Base-by-base conservation (phyloP, 2,329 filamentous ascomycete genomes). In the Chrysosporium queenslandicum region DNA sequence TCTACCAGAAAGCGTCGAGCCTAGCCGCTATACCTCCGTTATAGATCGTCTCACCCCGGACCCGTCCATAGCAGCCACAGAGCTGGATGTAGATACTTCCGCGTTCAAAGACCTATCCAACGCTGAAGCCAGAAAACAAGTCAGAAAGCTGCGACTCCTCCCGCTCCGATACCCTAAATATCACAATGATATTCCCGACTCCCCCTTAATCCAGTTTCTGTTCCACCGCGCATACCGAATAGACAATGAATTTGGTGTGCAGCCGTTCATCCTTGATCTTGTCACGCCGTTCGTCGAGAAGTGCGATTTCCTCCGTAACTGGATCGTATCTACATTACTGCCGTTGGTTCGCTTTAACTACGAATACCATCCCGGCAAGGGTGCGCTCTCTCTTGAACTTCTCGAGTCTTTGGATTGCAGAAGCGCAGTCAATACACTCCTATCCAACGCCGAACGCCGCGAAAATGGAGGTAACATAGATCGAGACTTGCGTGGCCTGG, bases 201-300 rank as follows among this genome's bases (percentile, higher is more conserved):
- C 80, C 56, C 59, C 69, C 1, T 62, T 82, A 40, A 75, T 73
- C 8, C 70, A 73, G 53, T 84, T 83, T 58, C 63, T 84, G 14
- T 74, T 82, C 50, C 77, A 81, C 59, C 78, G 80, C 51, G 75
- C 79, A 20, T 73, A 80, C 60, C 71, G 72, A 40, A 80, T 84
- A 46, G 80, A 83, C 55, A 62, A 68, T 8, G 73, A 81, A 65
- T 79, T 77, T 1, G 77, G 80, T 27, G 68, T 82, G 14, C 71
- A 82, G 47, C 72, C 74, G 18, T 71, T 80, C 42, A 66, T 82
- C 2, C 73, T 77, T 5, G 68, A 74, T 16, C 74, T 84, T 32
- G 61, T 82, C 30, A 69, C 75, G 40, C 78, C 79, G 0, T 83
- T 83, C 63, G 70, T 82, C 48, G 64, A 72, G 50, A 70, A 71